These are phyloP conservation scores for Coemansia sp. DNA, from an alignment of 192 early-diverging fungal species.

Conservation along the genomic window DNA sequence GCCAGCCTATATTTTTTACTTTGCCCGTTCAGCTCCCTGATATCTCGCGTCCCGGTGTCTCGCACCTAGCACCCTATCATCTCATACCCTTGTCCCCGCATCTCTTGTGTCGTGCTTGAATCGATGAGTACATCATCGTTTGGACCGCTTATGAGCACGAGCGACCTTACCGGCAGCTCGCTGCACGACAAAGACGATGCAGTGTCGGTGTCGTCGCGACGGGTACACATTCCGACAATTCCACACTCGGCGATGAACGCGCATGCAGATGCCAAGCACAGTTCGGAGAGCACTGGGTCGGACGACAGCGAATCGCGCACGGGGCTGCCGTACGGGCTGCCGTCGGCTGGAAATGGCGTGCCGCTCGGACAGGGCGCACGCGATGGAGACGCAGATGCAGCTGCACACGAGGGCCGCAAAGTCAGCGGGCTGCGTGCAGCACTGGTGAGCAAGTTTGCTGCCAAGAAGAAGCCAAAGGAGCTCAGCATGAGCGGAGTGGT, in stretches of 20 bases:
- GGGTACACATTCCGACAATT: conserved; percentile 46
- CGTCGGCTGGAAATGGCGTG: conserved; percentile 40
- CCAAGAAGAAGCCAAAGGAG: conserved; percentile 47
- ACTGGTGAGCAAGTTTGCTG: conserved; percentile 41
- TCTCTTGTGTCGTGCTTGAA: too few relatives aligned
- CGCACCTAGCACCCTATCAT: background rate
- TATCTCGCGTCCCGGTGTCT: too few relatives aligned
- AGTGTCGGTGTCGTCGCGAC: conserved; percentile 26
- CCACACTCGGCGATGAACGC: conserved; percentile 38
- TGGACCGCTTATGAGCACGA: conserved; percentile 17
- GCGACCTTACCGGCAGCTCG: conserved; percentile 12
- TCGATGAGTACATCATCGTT: conserved; percentile 23
- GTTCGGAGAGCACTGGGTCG: conserved; percentile 11
- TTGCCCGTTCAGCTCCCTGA: too few relatives aligned
- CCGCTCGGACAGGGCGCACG: conserved; percentile 21
- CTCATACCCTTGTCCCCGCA: too few relatives aligned
- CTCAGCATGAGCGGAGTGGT: conserved; percentile 27
- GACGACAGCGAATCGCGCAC: conserved; percentile 9
- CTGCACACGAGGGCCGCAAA: conserved; percentile 22
- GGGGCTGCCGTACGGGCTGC: conserved; percentile 36
- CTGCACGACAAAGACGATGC: conserved; percentile 28
- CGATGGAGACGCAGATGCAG: background rate
- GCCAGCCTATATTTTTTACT: too few relatives aligned
- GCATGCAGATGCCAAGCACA: conserved; percentile 6
- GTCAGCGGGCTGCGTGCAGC: conserved; percentile 39